Evolutionary conservation across 306 rosid species (phyloP).

Genomic region (Inga leiocalycina): DNA sequence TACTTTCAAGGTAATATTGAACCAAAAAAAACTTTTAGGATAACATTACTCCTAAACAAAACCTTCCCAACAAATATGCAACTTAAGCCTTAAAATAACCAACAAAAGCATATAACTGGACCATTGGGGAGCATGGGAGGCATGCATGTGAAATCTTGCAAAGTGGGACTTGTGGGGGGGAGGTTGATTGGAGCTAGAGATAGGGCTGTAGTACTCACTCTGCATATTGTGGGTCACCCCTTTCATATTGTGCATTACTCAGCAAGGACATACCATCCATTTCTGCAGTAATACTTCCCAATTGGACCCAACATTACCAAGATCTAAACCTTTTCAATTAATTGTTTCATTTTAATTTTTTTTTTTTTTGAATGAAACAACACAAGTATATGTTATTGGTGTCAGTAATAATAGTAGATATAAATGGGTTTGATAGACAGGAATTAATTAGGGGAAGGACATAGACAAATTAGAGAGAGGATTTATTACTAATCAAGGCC

Average conservation of each 20-base stretch:
- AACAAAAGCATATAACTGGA: too few species aligned
- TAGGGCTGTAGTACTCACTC: not conserved
- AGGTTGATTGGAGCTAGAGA: not conserved
- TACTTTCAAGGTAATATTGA: too few species aligned
- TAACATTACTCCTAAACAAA: too few species aligned
- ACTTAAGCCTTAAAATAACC: too few species aligned
- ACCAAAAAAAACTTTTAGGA: too few species aligned
- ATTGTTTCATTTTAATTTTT: not conserved
- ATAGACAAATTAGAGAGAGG: not conserved
- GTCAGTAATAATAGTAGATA: too few species aligned
- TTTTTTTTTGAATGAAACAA: too few species aligned
- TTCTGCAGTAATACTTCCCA: not conserved
- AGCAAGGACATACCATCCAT: not conserved
- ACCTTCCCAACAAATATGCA: too few species aligned
- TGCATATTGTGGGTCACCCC: not conserved
- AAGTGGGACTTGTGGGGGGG: not conserved
- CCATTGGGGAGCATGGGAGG: not conserved
- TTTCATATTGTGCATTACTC: not conserved
- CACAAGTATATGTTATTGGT: too few species aligned
- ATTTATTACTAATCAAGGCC: too few species aligned
- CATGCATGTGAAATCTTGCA: not conserved
- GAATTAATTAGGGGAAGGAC: not conserved
- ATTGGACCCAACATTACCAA: not conserved
- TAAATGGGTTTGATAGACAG: not conserved
- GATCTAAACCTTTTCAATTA: not conserved